Evolutionary conservation across 441 rosid genomes (phyloP), one percentile per base, ranked within the genome.

Genomic region (Breynia disticha): DNA sequence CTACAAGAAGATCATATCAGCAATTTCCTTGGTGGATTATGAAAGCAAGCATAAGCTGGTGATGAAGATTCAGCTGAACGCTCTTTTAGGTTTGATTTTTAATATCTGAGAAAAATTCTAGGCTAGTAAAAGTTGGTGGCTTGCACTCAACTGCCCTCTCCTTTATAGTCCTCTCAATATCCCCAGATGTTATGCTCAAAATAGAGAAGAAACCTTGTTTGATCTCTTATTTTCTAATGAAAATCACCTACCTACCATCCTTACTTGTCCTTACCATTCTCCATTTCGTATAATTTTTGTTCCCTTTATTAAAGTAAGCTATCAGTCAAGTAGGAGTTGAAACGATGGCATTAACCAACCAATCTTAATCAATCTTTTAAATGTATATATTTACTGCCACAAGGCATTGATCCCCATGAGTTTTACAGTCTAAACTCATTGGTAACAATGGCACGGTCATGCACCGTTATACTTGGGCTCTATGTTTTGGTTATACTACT

Each of bases 81-180:
- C 3, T 11, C 5, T 55, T 64, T 74, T 70, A 70, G 76, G 80
- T 72, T 71, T 71, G 86, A 67, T 60, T 66, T 61, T 47, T 28
- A 17, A 7, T 48, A 48, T 41, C 49, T 6, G 24, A 47, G 50
- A 28, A 46, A 66, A 60, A 60, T 65, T 63, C 52, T 55, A 20
- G 46, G 5, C 55, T 35, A 38, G 67, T 48, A 38, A 43, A 64
- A 64, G 81, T 84, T 73, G 96, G 84, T 82, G 81, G 59, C 82
- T 76, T 77, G 67, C 74, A 60, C 61, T 50, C 73, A 82, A 63
- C 95, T 65, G 71, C 83, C 62, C 64, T 63, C 63, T 70, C 67
- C 46, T 39, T 45, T 21, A 24, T 9, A 52, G 60, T 76, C 65
- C 37, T 59, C 52, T 12, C 24, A 15, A 15, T 57, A 53, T 50